Evolutionary conservation across 495 filamentous ascomycete genomes (phyloP), one percentile per base, ranked within the genome.

Genomic region (Lasiosphaeris hirsuta): DNA sequence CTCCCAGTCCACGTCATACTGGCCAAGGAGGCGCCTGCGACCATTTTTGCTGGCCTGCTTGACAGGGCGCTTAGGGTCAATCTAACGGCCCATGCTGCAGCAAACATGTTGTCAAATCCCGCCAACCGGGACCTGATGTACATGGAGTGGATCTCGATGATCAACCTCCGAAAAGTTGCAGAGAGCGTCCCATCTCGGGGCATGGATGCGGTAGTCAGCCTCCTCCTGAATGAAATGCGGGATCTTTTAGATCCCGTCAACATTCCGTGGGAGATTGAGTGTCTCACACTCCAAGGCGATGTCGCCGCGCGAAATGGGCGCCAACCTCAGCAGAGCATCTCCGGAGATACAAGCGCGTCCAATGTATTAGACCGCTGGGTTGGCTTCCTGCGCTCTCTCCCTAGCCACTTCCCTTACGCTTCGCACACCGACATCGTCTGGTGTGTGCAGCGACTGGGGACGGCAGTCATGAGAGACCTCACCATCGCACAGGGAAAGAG

Each of bases 51-150:
- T 14, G 85, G 84, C 46, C 77, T 97, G 0, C 73, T 98, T 9
- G 87, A 91, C 67, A 88, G 92, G 35, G 84, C 92, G 66, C 80
- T 96, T 43, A 81, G 92, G 46, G 94, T 96, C 54, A 97, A 98
- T 65, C 84, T 92, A 49, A 87, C 93, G 18, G 93, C 95, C 11
- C 89, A 92, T 64, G 88, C 89, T 7, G 89, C 88, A 9, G 89
- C 88, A 5, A 88, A 88, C 58, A 86, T 91, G 74, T 73, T 93
- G 14, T 82, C 82, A 10, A 85, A 86, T 57, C 80, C 86, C 30
- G 81, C 85, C 23, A 89, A 89, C 67, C 83, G 90, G 15, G 86
- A 89, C 54, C 87, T 90, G 57, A 98, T 98, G 94, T 96, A 94
- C 80, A 75, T 86, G 42, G 94, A 98, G 65, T 97, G 92, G 85